Conservation (phyloP, 257 asterid species). For the Craterostigma plantagineum region DNA sequence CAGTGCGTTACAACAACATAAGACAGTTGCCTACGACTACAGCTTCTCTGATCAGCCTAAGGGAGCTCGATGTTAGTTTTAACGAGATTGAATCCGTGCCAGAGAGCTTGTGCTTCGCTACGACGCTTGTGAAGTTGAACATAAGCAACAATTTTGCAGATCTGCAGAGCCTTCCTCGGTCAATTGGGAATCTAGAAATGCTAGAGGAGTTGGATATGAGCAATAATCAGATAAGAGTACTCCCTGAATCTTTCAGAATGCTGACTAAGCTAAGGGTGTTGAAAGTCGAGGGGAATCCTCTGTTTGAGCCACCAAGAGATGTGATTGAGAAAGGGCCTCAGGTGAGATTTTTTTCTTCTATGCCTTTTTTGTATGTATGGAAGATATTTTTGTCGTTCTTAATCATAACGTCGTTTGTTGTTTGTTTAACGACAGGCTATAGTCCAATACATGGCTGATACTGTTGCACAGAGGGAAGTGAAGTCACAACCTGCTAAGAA, state of each 20-base stretch:
- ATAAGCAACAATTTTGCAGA: constrained; percentile 79
- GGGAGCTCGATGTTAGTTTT: constrained; percentile 44
- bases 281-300: constrained; percentile 70
- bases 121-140: constrained; percentile 53
- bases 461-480: constrained; percentile 43
- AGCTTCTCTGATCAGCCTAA: constrained; percentile 63
- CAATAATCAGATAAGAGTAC: constrained; percentile 75
- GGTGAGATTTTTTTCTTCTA: neutral
- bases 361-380: neutral
- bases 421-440: constrained; percentile 31
- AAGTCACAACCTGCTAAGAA: constrained; percentile 42
- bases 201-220: constrained; percentile 80
- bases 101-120: constrained; percentile 37
- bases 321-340: constrained; percentile 40
- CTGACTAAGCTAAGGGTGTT: constrained; percentile 41
- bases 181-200: constrained; percentile 49
- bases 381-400: neutral
- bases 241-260: constrained; percentile 58
- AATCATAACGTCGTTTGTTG: neutral
- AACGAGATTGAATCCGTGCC: constrained; percentile 79
- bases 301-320: constrained; percentile 60
- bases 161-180: constrained; percentile 50
- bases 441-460: constrained; percentile 64
- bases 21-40: constrained; percentile 66
- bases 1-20: constrained; percentile 56